A percentile compares a stretch with the other conserved stretches of the same genome.
phyloP scores from a whole-genome alignment of 192 early-diverging fungal genomes.

The Thamnidium elegans region DNA sequence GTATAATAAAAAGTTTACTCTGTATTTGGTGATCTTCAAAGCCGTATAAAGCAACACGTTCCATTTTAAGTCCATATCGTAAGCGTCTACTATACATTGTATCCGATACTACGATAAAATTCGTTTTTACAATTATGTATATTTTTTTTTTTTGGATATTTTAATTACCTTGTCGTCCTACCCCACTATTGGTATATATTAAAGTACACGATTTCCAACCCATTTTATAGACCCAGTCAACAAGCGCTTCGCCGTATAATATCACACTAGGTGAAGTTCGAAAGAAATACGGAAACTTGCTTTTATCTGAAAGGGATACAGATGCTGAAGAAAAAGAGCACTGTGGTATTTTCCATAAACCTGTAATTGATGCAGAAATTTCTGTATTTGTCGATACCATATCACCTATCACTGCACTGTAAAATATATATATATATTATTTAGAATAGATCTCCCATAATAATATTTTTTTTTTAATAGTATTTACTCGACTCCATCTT shows the following conservation, averaged over 20 bases:
- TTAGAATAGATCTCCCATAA: neutral
- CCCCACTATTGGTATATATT: slow-evolving; percentile 24
- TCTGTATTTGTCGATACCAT: slow-evolving; percentile 18
- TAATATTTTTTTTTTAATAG: neutral
- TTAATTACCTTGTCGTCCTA: slow-evolving; percentile 24
- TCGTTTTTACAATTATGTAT: neutral
- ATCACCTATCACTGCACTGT: slow-evolving; percentile 36
- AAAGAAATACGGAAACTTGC: slow-evolving; percentile 32
- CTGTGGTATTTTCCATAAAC: slow-evolving; percentile 25
- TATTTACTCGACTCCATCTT: slow-evolving; percentile 20
- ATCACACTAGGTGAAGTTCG: slow-evolving; percentile 16
- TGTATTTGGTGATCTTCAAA: neutral
- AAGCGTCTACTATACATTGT: slow-evolving; percentile 2
- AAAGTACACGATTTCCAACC: slow-evolving; percentile 26
- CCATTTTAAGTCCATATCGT: neutral
- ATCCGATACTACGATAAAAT: neutral
- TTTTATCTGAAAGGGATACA: slow-evolving; percentile 21
- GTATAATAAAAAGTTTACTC: slow-evolving; percentile 1
- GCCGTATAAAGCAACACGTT: no score
- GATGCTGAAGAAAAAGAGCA: slow-evolving; percentile 21
- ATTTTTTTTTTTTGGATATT: neutral
- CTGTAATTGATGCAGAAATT: slow-evolving; percentile 24
- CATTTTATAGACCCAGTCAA: slow-evolving; percentile 28
- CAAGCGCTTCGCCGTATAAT: slow-evolving; percentile 7
- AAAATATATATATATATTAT: no score